A percentile compares a stretch with the other conserved stretches of the same genome.
These are phyloP conservation scores for Colletotrichum trifolii DNA, from an alignment of 2,329 filamentous ascomycete genomes.

Conservation along the genomic window DNA sequence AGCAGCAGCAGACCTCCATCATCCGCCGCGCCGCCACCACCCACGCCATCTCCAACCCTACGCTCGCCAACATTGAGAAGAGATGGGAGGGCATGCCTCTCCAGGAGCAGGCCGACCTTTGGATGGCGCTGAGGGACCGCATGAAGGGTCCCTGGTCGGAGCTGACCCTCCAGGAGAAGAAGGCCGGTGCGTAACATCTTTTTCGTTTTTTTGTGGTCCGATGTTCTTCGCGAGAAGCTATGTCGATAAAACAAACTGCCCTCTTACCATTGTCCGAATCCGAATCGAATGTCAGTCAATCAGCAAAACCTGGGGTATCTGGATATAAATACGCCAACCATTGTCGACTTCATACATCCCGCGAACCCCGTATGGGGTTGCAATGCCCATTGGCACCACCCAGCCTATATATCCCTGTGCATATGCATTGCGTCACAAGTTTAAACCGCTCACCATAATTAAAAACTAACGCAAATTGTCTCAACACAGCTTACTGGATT, in stretches of 20 bases:
- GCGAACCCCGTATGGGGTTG: slow-evolving; percentile 16
- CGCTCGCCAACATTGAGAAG: slow-evolving; percentile 98
- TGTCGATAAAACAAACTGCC: not conserved
- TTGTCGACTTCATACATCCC: not conserved
- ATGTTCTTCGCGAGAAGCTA: slow-evolving; percentile 9
- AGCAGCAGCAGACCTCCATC: slow-evolving; percentile 50
- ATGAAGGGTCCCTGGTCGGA: slow-evolving; percentile 99
- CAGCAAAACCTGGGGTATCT: not conserved
- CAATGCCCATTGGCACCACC: slow-evolving; percentile 15
- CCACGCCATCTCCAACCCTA: slow-evolving; percentile 97
- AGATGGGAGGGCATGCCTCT: slow-evolving; percentile 98
- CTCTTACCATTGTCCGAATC: not conserved
- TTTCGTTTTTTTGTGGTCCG: slow-evolving; percentile 20
- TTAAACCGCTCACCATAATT: not conserved
- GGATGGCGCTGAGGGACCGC: slow-evolving; percentile 97
- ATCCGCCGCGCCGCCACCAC: slow-evolving; percentile 71
- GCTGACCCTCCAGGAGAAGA: slow-evolving; percentile 97
- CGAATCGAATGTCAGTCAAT: not conserved
- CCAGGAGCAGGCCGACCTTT: slow-evolving; percentile 98
- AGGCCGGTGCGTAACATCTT: slow-evolving; percentile 81
- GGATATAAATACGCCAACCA: slow-evolving; percentile 5
- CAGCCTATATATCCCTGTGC: slow-evolving; percentile 27
- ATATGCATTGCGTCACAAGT: slow-evolving; percentile 33
- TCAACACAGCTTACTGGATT: slow-evolving; percentile 91
- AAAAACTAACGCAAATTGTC: slow-evolving; percentile 52